phyloP scores from a whole-genome alignment of 2,329 filamentous ascomycete genomes.

The Spiromastix sp. region DNA sequence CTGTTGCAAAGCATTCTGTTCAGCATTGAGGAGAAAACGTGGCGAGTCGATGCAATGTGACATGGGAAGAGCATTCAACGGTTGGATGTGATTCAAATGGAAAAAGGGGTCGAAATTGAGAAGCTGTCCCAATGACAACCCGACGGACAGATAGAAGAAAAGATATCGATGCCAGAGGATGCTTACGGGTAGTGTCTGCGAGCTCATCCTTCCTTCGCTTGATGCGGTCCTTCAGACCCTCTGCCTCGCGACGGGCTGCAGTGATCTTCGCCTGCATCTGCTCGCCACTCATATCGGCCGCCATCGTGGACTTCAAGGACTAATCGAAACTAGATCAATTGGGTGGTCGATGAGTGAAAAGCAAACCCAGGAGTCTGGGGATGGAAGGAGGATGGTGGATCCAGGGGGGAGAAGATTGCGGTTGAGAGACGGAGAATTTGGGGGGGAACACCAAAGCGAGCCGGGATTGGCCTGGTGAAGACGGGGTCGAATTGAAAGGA shows the following conservation, averaged over 20 bases:
- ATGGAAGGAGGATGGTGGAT: conserved; percentile 4
- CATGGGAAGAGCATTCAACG: no score
- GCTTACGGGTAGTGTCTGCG: conserved; percentile 90
- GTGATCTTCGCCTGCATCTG: conserved; percentile 87
- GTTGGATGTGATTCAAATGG: no score
- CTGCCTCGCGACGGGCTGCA: conserved; percentile 89
- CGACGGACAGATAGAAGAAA: background rate
- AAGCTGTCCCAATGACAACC: no score
- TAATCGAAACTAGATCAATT: conserved; percentile 21
- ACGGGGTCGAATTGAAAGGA: background rate
- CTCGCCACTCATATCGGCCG: conserved; percentile 40
- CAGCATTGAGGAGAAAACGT: background rate
- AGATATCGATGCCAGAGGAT: conserved; percentile 17
- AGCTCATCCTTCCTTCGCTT: conserved; percentile 99
- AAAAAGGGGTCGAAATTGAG: no score
- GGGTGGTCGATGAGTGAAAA: conserved; percentile 8
- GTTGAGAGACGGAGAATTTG: conserved; percentile 5
- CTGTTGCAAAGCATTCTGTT: conserved; percentile 24
- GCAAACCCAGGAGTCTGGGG: conserved; percentile 8
- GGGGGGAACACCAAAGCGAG: conserved; percentile 7
- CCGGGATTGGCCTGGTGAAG: conserved; percentile 4
- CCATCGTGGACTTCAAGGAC: conserved; percentile 26
- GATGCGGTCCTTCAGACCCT: conserved; percentile 95
- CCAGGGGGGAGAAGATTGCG: conserved; percentile 1
- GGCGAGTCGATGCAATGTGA: background rate